Evolutionary conservation across 2,329 filamentous ascomycete species (phyloP).

Genomic region (Pseudogymnoascus pannorum): DNA sequence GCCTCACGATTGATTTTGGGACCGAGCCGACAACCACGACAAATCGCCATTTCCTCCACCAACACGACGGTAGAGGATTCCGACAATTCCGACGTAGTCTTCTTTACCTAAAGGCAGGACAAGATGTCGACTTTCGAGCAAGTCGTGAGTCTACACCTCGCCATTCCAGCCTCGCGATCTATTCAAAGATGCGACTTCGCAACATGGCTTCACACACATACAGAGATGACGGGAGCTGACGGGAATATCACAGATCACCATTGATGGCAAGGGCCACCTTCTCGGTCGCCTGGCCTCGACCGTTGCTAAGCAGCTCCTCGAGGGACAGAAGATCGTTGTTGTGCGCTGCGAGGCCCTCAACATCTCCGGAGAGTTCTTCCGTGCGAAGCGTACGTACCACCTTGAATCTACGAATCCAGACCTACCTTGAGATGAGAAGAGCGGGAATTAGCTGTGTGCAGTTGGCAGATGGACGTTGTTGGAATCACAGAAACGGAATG

Average conservation of each 20-base stretch:
- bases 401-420: conserved; percentile 6
- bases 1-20: conserved; percentile 13
- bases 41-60: conserved; percentile 28
- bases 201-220: background rate
- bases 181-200: conserved; percentile 7
- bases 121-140: conserved; percentile 64
- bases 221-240: conserved; percentile 1
- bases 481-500: conserved; percentile 17
- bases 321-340: conserved; percentile 98
- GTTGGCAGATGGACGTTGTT: conserved; percentile 9
- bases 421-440: conserved; percentile 11
- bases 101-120: conserved; percentile 29
- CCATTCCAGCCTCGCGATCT: conserved; percentile 9
- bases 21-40: conserved; percentile 22
- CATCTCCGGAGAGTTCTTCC: conserved; percentile 99
- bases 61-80: conserved; percentile 31
- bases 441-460: conserved; percentile 15
- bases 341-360: conserved; percentile 99
- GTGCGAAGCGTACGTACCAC: conserved; percentile 89
- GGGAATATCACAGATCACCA: conserved; percentile 64
- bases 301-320: conserved; percentile 98
- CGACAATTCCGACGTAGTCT: conserved; percentile 28
- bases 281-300: conserved; percentile 97
- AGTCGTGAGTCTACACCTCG: conserved; percentile 51
- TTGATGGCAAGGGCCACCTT: conserved; percentile 99